phyloP scores from a whole-genome alignment of 441 rosid genomes.

The Pelargonium fulgidum region DNA sequence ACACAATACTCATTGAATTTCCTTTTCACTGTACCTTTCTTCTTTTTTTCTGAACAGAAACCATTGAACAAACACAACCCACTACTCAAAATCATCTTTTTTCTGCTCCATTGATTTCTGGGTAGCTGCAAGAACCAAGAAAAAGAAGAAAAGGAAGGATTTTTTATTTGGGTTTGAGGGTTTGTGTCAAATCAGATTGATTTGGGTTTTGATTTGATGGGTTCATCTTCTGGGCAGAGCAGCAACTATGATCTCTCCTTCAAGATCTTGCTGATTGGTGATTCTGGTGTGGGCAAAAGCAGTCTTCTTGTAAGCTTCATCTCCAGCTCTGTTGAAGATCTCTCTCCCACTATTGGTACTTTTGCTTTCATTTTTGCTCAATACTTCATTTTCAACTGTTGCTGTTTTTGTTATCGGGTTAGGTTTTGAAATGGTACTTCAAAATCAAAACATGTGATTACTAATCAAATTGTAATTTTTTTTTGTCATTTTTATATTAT shows the following conservation, averaged over 20 bases:
- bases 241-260: conserved; percentile 46
- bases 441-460: neutral
- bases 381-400: neutral
- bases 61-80: neutral
- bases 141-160: conserved; percentile 6
- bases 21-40: conserved; percentile 24
- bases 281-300: conserved; percentile 60
- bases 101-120: conserved; percentile 1
- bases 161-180: conserved; percentile 4
- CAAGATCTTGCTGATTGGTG: conserved; percentile 64
- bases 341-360: conserved; percentile 57
- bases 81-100: conserved; percentile 20
- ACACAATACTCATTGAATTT: conserved; percentile 11
- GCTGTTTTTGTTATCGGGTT: neutral
- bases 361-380: neutral
- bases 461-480: neutral
- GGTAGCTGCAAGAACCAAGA: conserved; percentile 9
- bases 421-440: neutral
- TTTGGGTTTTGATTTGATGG: conserved; percentile 29
- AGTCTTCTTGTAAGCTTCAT: conserved; percentile 62
- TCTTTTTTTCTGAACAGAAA: neutral
- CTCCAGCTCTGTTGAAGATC: conserved; percentile 39
- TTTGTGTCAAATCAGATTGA: neutral
- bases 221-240: conserved; percentile 51
- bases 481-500: neutral